Base-by-base conservation (phyloP, 495 filamentous ascomycete genomes). In the Penicillium maclennaniae region DNA sequence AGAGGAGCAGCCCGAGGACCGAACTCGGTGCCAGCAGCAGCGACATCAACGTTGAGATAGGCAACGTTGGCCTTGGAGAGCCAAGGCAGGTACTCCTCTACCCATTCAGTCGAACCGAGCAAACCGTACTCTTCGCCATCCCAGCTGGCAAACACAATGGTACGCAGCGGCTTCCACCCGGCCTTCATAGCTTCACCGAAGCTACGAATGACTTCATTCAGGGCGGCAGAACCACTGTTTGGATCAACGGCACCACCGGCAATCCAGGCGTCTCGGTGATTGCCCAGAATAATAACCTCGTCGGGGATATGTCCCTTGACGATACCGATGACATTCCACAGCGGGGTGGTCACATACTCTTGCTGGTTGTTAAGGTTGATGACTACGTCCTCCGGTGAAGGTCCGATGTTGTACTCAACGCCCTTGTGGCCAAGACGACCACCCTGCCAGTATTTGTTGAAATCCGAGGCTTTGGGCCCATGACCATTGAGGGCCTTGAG, bases 231-330 rank as follows among this genome's bases (percentile, higher is more conserved):
- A 16, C 93, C 93, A 42, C 87, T 89, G 66, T 91, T 90, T 0
- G 93, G 89, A 54, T 91, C 87, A 1, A 82, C 83, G 10, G 91
- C 88, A 40, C 93, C 92, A 45, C 91, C 90, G 8, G 87, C 88
- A 63, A 95, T 84, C 91, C 91, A 97, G 0, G 91, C 89, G 72
- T 98, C 93, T 14, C 92, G 86, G 64, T 98, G 93, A 62, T 97
- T 97, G 14, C 95, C 95, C n/a, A 97, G 71, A 7, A 98, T 78
- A 43, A 96, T 79, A 10, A 95, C 91, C 63, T 97, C 92, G 49
- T 91, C 85, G 1, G 83, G 75, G 47, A 96, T 83, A 8, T 83
- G 86, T n/a, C 93, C 93, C 51, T 96, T 96, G 69, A 98, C 91
- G 26, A 91, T 77, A 28, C 93, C 93, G 54, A 98, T 95, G 12